Conservation (phyloP, 441 rosid genomes). For the Erysimum pusillum region DNA sequence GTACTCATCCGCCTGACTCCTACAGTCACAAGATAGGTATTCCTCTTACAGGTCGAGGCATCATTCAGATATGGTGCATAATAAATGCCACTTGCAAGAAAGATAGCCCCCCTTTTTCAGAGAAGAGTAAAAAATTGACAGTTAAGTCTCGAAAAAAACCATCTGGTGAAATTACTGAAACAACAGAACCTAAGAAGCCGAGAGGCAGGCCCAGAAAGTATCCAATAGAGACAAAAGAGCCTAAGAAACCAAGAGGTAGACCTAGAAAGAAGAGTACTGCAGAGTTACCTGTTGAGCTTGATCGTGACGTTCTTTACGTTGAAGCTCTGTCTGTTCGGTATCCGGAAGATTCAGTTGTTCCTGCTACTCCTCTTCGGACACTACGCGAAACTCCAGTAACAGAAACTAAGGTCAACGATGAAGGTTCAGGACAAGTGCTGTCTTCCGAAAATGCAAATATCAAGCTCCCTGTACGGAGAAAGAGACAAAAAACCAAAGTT, state of each 20-base stretch:
- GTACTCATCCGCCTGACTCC: slow-evolving; percentile 90
- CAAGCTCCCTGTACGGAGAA: slow-evolving; percentile 47
- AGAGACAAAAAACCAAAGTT: slow-evolving; percentile 48
- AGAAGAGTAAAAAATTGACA: slow-evolving; percentile 46
- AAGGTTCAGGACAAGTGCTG: slow-evolving; percentile 30
- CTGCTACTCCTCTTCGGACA: slow-evolving; percentile 50
- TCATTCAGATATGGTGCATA: slow-evolving; percentile 91
- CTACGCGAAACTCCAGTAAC: slow-evolving; percentile 44
- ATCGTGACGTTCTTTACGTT: slow-evolving; percentile 47
- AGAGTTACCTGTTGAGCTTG: slow-evolving; percentile 49
- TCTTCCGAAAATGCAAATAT: slow-evolving; percentile 46
- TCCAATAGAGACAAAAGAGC: slow-evolving; percentile 37
- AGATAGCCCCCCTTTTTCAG: slow-evolving; percentile 44
- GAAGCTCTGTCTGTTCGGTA: slow-evolving; percentile 59
- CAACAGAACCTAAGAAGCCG: slow-evolving; percentile 39
- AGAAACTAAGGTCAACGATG: slow-evolving; percentile 42
- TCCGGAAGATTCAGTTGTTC: slow-evolving; percentile 55
- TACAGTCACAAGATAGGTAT: slow-evolving; percentile 83
- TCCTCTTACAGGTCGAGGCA: slow-evolving; percentile 84
- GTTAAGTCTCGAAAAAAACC: slow-evolving; percentile 41
- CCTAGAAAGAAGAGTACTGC: slow-evolving; percentile 54
- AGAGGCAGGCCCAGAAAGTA: slow-evolving; percentile 68
- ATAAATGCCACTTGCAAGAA: slow-evolving; percentile 53
- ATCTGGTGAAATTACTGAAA: slow-evolving; percentile 42
- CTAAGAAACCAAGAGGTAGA: slow-evolving; percentile 60